phyloP scores from a whole-genome alignment of 2,329 filamentous ascomycete species.

The Cladosporium sp. region DNA sequence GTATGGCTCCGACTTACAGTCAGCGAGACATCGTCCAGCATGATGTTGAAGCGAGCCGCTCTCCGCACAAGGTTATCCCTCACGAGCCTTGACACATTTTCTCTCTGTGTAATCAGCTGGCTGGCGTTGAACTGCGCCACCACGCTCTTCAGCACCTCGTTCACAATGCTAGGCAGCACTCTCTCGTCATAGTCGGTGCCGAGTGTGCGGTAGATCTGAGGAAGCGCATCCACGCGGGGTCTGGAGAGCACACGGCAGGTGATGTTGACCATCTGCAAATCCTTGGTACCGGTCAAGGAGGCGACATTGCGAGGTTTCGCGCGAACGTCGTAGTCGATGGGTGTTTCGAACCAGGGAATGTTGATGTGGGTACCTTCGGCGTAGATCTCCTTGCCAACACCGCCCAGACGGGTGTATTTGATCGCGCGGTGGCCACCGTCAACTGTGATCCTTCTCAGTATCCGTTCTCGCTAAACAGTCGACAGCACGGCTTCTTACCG shows the following conservation, averaged over 20 bases:
- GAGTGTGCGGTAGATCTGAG: constrained; percentile 94
- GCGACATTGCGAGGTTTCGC: constrained; percentile 95
- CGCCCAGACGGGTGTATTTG: constrained; percentile 85
- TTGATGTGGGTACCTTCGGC: constrained; percentile 91
- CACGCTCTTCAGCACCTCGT: constrained; percentile 98
- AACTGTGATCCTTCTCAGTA: constrained; percentile 43
- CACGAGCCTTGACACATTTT: constrained; percentile 87
- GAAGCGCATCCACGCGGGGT: constrained; percentile 79
- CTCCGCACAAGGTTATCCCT: constrained; percentile 86
- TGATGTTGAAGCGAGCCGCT: constrained; percentile 93
- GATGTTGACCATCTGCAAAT: constrained; percentile 99
- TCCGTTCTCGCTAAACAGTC: too few relatives aligned
- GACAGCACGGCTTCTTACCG: constrained; percentile 39
- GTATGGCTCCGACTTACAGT: constrained; percentile 43
- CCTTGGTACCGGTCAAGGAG: constrained; percentile 96
- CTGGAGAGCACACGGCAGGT: constrained; percentile 97
- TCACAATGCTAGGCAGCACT: constrained; percentile 95
- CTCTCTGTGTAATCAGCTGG: constrained; percentile 97
- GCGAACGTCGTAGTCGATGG: constrained; percentile 93
- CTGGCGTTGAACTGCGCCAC: constrained; percentile 98
- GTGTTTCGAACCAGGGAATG: constrained; percentile 96
- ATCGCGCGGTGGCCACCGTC: constrained; percentile 98
- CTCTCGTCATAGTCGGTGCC: constrained; percentile 96
- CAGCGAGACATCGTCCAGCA: constrained; percentile 92
- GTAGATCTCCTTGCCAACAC: constrained; percentile 96